Conservation (phyloP, 2,329 filamentous ascomycete species). For the Aspergillus sp. region DNA sequence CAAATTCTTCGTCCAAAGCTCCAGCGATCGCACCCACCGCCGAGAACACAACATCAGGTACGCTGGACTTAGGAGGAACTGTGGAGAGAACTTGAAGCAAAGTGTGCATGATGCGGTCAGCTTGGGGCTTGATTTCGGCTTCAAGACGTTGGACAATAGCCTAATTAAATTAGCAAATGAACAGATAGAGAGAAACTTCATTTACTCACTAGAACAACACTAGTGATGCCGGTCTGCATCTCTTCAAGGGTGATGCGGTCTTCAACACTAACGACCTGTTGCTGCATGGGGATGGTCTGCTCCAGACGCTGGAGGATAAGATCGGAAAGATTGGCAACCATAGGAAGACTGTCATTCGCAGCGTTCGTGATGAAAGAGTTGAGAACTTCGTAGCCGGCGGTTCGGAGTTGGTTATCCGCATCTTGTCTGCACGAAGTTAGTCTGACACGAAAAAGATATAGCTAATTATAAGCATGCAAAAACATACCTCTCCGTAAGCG, state of each 20-base stretch:
- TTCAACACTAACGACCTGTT: slow-evolving; percentile 93
- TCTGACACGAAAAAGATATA: neutral
- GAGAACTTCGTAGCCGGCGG: slow-evolving; percentile 94
- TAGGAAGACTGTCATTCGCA: slow-evolving; percentile 77
- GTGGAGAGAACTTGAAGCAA: slow-evolving; percentile 77
- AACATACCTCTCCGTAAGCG: slow-evolving; percentile 72
- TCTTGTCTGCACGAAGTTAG: slow-evolving; percentile 52
- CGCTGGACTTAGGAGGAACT: slow-evolving; percentile 81
- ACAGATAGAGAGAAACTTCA: neutral
- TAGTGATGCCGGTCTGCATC: slow-evolving; percentile 94
- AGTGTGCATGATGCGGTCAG: slow-evolving; percentile 90
- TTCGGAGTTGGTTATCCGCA: slow-evolving; percentile 84
- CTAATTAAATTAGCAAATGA: slow-evolving; percentile 20
- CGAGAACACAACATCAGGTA: slow-evolving; percentile 91
- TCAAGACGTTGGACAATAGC: slow-evolving; percentile 90
- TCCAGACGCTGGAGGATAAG: slow-evolving; percentile 89
- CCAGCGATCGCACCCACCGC: slow-evolving; percentile 89
- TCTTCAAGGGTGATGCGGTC: slow-evolving; percentile 95
- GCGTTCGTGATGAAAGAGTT: slow-evolving; percentile 92
- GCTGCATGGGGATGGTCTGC: slow-evolving; percentile 83
- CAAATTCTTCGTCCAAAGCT: slow-evolving; percentile 86
- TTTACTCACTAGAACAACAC: slow-evolving; percentile 68
- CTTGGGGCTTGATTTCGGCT: slow-evolving; percentile 83
- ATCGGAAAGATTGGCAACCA: slow-evolving; percentile 79
- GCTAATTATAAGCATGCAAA: neutral